Percentiles rank a stretch among this genome's conserved stretches.
phyloP scores from a whole-genome alignment of 768 basidiomycete genomes.

The Suillus discolor region DNA sequence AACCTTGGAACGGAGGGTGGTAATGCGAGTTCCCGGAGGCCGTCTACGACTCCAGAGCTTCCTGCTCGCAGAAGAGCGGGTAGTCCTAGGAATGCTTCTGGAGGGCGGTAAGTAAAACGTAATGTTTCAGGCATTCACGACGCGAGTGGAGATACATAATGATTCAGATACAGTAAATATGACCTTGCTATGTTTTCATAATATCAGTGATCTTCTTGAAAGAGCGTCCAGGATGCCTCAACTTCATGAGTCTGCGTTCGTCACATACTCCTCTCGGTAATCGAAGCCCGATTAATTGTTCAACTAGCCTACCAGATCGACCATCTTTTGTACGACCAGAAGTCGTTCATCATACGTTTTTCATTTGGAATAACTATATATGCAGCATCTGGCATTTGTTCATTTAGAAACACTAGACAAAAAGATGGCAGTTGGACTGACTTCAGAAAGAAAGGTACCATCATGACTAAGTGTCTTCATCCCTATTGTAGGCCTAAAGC shows the following conservation, averaged over 20 bases:
- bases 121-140: background rate
- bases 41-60: background rate
- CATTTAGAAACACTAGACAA: background rate
- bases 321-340: background rate
- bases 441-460: background rate
- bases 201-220: too few species aligned
- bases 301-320: background rate
- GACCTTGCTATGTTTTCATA: too few species aligned
- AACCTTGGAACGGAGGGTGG: slow-evolving; percentile 21
- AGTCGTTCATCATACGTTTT: background rate
- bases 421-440: background rate
- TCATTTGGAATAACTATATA: background rate
- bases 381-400: background rate
- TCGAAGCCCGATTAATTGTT: background rate
- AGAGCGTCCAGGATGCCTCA: too few species aligned
- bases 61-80: slow-evolving; percentile 4
- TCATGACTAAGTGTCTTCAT: background rate
- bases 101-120: background rate
- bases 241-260: too few species aligned
- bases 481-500: background rate
- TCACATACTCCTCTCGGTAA: too few species aligned
- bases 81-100: background rate
- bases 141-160: background rate
- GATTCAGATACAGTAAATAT: background rate
- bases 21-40: slow-evolving; percentile 13